phyloP scores from a whole-genome alignment of 1,284 basidiomycete species.

The Trichosporon sp. region DNA sequence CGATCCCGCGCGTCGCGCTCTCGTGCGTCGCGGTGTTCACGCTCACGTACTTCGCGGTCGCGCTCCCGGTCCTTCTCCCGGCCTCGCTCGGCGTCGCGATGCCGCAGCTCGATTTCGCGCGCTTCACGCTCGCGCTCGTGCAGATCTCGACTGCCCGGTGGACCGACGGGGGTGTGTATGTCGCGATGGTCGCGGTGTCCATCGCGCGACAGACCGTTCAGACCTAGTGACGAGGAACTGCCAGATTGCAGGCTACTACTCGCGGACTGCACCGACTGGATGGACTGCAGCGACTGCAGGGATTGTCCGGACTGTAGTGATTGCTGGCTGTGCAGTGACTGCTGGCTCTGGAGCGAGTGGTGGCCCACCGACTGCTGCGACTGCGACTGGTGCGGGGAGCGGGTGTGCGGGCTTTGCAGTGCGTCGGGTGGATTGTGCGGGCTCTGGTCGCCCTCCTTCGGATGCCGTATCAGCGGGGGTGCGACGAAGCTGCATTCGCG shows the following conservation, averaged over 20 bases:
- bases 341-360: too few relatives aligned
- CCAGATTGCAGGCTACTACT: constrained; percentile 1
- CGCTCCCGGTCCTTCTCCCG: constrained; percentile 2
- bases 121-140: background rate
- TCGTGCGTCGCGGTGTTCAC: background rate
- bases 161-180: background rate
- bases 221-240: background rate
- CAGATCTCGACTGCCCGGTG: background rate
- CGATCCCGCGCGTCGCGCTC: too few relatives aligned
- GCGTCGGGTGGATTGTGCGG: background rate
- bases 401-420: constrained; percentile 1
- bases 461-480: constrained; percentile 31
- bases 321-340: too few relatives aligned
- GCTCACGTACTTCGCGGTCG: background rate
- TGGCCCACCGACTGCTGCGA: too few relatives aligned
- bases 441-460: constrained; percentile 25
- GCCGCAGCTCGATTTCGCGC: background rate
- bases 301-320: too few relatives aligned
- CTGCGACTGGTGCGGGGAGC: background rate
- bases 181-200: background rate
- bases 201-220: background rate
- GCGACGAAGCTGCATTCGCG: constrained; percentile 31
- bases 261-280: background rate
- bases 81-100: constrained; percentile 1
- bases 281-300: too few relatives aligned